Base-by-base conservation (phyloP, 2,329 filamentous ascomycete genomes). In the Phialemonium atrogriseum region DNA sequence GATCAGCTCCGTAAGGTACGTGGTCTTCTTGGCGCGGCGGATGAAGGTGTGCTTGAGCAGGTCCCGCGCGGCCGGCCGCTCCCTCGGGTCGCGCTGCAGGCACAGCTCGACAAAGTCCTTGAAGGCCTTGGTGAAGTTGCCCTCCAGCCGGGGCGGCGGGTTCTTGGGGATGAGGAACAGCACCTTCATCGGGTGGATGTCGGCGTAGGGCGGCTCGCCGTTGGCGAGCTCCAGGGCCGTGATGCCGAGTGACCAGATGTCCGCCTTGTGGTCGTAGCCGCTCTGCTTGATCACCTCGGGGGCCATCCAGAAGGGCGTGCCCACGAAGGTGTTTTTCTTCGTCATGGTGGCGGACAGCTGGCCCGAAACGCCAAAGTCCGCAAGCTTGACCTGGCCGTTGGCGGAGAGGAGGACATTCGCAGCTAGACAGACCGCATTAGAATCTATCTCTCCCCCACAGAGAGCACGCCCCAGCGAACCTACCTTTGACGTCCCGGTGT, bases 251-350 rank as follows among this genome's bases (percentile, higher is more conserved):
- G 85, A 93, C 87, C 87, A 94, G 36, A 94, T 87, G 50, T 94
- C 87, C 5, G 87, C 87, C 58, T 91, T 91, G 63, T 85, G 91
- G 55, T 89, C 86, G 41, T 77, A 78, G 11, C 73, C 74, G 41
- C 84, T 77, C 58, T 94, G 86, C 54, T 93, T 81, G 44, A 94
- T 94, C 21, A 94, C 87, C 52, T 94, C 87, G 2, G 87, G 87
- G 1, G 87, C 87, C 87, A 94, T 94, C 87, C 87, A 94, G 52
- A 93, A 94, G 0, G 91, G n/a, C n/a, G 89, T 96, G 20, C 91
- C 91, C 19, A 98, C 89, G 56, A 96, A 98, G 0, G 89, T 96
- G 54, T 96, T 96, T 65, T 96, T 96, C 70, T 96, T 96, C 40
- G 89, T 95, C 88, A 96, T 96, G 30, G 89, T 98, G 6, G 89